Evolutionary conservation across 2,329 filamentous ascomycete genomes (phyloP), one percentile per base, ranked within the genome.

Genomic region (Aspergillus spinulosporus): DNA sequence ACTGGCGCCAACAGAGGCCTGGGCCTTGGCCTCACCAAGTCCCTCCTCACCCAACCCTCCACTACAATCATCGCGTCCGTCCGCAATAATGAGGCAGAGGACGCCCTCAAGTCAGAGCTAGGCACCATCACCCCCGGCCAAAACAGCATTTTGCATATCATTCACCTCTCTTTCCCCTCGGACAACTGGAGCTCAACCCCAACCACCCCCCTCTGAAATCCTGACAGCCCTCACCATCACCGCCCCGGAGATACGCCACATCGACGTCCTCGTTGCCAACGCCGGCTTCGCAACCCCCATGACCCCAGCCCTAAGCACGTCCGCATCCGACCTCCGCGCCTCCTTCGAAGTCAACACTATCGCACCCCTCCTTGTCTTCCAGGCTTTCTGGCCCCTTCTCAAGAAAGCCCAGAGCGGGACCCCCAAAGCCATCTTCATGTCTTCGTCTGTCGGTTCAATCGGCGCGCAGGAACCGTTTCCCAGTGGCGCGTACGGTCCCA

Each of bases 231-330:
- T 42, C n/a, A 61, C 47, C 26, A 15, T 63, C 9, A 57, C 57
- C 3, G 63, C 57, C 34, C 62, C 60, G 28, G 66, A 64, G 3
- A 62, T 72, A 45, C 59, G 63, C 12, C 69, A 71, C 39, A 55
- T 66, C 32, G 68, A 63, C 44, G 58, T 63, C 11, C 66, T 72
- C 26, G 59, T 61, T 51, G 64, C 59, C 43, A 68, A 66, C 39
- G 70, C 68, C 9, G 69, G 59, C 52, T 67, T 82, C 56, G 79
- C 81, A 3, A 78, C 79, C n/a, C 83, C 84, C 81, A 85, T 87
- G 62, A 77, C 80, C 3, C 83, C 83, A 14, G 78, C 81, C 26
- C 82, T 82, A 28, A 15, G 43, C 5, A 65, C 59, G 3, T 42
- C 62, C 1, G 59, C 62, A 5, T 55, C 61, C 11, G 61, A 60